These are phyloP conservation scores for Grosmannia clavigera DNA, from an alignment of 2,329 filamentous ascomycete species.

Conservation along the genomic window DNA sequence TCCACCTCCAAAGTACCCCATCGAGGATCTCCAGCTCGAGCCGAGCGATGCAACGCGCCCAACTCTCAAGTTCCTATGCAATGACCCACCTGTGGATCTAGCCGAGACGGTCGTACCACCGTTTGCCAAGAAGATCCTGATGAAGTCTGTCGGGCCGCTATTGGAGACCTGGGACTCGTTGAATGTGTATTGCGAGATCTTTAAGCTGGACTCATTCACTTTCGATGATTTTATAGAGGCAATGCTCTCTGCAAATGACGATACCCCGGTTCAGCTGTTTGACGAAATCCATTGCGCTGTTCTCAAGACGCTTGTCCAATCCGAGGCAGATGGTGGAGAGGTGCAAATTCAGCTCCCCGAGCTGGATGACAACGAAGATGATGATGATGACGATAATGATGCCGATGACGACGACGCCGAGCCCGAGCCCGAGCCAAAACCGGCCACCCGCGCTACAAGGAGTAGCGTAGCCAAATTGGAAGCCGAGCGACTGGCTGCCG, in stretches of 20 bases:
- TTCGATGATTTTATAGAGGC: conserved; percentile 93
- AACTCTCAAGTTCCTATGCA: conserved; percentile 63
- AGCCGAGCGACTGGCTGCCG: conserved; percentile 53
- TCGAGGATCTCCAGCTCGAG: conserved; percentile 79
- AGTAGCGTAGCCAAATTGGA: conserved; percentile 77
- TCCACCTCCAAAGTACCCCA: conserved; percentile 83
- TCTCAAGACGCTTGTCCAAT: conserved; percentile 71
- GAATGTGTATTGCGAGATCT: conserved; percentile 95
- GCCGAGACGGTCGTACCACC: conserved; percentile 26
- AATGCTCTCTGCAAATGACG: conserved; percentile 62
- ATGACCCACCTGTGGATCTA: conserved; percentile 42
- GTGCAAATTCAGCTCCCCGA: conserved; percentile 69
- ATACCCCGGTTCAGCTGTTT: conserved; percentile 70
- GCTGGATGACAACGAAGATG: conserved; percentile 57
- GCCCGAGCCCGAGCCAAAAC: conserved; percentile 60
- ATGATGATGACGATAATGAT: conserved; percentile 48
- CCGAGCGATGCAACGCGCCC: conserved; percentile 59
- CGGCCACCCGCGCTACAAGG: conserved; percentile 60
- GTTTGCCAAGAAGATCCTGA: conserved; percentile 51
- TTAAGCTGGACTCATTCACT: conserved; percentile 89
- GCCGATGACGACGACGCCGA: conserved; percentile 40
- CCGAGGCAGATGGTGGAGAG: conserved; percentile 63
- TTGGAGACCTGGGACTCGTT: conserved; percentile 93
- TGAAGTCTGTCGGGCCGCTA: conserved; percentile 74
- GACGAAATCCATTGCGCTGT: conserved; percentile 87